Conservation (phyloP, 441 rosid species). For the Bocquillonia castaneifolia region DNA sequence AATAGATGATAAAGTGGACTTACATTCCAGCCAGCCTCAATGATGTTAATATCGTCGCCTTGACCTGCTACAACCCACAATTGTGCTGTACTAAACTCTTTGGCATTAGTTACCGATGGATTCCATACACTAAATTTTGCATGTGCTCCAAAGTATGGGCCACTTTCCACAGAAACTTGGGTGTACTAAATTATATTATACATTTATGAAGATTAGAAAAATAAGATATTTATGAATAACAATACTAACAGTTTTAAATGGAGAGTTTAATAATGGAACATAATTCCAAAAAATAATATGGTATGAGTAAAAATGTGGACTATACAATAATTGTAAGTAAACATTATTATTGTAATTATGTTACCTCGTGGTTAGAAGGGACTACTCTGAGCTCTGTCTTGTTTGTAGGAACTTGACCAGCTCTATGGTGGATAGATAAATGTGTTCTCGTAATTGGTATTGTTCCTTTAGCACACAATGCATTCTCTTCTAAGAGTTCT, state of each 20-base stretch:
- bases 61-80: constrained; percentile 14
- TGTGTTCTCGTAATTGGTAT: constrained; percentile 13
- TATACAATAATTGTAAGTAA: too few species aligned
- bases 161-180: neutral
- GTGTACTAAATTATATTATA: constrained; percentile 13
- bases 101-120: neutral
- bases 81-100: constrained; percentile 25
- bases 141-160: constrained; percentile 22
- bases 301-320: too few species aligned
- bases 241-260: too few species aligned
- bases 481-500: neutral
- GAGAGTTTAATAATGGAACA: too few species aligned
- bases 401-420: neutral
- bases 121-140: constrained; percentile 26
- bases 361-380: neutral
- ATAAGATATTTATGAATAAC: too few species aligned
- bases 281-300: too few species aligned
- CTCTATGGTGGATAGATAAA: neutral
- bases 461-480: neutral
- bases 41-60: neutral
- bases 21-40: constrained; percentile 31
- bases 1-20: too few species aligned
- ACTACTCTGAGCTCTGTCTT: neutral
- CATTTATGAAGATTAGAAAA: neutral
- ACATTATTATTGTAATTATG: neutral